A percentile compares a stretch with the other conserved stretches of the same genome.
Evolutionary conservation across 805 yeast species (phyloP).

Genomic region (Saccharomycopsis schoenii): DNA sequence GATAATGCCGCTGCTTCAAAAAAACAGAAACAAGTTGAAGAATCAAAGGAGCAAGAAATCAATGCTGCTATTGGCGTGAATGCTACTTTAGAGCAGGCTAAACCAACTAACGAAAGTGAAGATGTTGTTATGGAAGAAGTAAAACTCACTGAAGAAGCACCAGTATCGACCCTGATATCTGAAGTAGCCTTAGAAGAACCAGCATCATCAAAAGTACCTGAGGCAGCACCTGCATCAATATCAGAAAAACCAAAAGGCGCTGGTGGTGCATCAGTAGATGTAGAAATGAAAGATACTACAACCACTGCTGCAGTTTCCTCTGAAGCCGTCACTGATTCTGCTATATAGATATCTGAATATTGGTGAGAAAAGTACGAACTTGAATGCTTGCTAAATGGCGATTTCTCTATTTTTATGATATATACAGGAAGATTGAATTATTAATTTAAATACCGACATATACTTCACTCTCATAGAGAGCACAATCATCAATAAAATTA

Average conservation of each 20-base stretch:
- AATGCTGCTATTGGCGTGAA: not conserved
- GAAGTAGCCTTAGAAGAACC: not conserved
- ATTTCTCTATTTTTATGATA: not conserved
- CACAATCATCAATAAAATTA: not conserved
- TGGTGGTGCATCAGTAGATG: not conserved
- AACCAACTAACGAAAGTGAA: not conserved
- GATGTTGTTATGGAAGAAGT: not conserved
- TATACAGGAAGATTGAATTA: not conserved
- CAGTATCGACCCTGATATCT: not conserved
- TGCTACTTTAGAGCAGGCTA: not conserved
- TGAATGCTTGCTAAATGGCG: not conserved
- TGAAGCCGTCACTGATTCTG: not conserved
- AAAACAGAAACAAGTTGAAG: not conserved
- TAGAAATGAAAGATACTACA: not conserved
- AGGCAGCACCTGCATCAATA: not conserved
- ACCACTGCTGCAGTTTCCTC: not conserved
- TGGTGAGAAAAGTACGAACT: not conserved
- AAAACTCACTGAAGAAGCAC: not conserved
- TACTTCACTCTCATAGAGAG: too few relatives aligned
- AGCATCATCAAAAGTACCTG: not conserved
- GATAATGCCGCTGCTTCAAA: constrained; percentile 4
- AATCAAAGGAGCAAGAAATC: not conserved
- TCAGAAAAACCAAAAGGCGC: not conserved
- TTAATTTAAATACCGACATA: not conserved
- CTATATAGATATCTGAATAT: not conserved